A percentile compares a stretch with the other conserved stretches of the same genome.
phyloP scores from a whole-genome alignment of 306 rosid genomes.

The Senna tora region DNA sequence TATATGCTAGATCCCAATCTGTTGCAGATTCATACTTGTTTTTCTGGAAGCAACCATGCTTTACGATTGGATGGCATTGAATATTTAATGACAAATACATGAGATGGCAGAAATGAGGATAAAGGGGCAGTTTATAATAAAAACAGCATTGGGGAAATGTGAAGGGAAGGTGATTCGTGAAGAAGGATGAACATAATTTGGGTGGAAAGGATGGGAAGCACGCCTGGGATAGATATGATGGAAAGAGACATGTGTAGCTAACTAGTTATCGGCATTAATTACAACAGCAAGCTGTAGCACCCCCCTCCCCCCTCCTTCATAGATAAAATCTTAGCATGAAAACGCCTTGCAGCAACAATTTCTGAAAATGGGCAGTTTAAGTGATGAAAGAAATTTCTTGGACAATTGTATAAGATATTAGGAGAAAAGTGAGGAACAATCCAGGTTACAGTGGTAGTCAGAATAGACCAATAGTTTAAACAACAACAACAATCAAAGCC shows the following conservation, averaged over 20 bases:
- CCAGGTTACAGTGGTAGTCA: conserved; percentile 14
- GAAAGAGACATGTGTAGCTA: not conserved
- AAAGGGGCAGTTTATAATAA: conserved; percentile 7
- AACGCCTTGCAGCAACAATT: not conserved
- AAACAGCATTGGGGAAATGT: not conserved
- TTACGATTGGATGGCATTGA: not conserved
- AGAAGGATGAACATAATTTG: not conserved
- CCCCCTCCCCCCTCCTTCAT: not conserved
- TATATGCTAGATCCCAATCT: not conserved
- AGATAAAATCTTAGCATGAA: not conserved
- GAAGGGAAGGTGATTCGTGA: not conserved
- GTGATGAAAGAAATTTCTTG: conserved; percentile 18
- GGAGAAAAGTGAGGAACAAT: conserved; percentile 22
- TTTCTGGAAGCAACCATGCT: not conserved
- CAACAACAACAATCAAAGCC: too few relatives aligned
- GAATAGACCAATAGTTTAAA: conserved; percentile 1
- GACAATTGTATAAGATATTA: conserved; percentile 12
- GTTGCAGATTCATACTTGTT: not conserved
- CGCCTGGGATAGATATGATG: not conserved
- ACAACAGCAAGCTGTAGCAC: not conserved
- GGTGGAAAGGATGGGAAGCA: conserved; percentile 3
- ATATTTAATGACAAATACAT: not conserved
- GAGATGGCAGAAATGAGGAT: conserved; percentile 3
- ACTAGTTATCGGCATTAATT: not conserved
- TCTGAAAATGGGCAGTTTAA: not conserved